Percentiles rank a stretch among this genome's conserved stretches.
Evolutionary conservation across 2,329 filamentous ascomycete genomes (phyloP).

Genomic region (Fusarium armeniacum): DNA sequence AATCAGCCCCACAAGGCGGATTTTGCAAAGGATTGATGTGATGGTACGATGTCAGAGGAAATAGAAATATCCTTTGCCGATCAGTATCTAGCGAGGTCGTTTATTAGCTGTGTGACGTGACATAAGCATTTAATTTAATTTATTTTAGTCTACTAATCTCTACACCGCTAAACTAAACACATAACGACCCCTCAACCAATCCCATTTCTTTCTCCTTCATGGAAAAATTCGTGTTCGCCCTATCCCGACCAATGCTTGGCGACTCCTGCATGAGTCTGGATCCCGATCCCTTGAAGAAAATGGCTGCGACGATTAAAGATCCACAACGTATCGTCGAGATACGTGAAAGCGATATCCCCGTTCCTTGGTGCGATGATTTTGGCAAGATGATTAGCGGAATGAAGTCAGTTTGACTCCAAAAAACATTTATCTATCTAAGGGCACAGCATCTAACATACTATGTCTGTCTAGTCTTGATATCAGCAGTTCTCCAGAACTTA

Average conservation of each 20-base stretch:
- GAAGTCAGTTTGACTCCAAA: not conserved
- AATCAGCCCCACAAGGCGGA: not conserved
- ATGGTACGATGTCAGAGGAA: not conserved
- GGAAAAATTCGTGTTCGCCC: not conserved
- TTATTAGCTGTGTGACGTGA: conserved; percentile 1
- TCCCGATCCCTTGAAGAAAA: not conserved
- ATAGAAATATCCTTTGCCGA: not conserved
- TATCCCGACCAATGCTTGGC: not conserved
- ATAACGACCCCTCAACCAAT: conserved; percentile 1
- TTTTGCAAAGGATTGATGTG: not conserved
- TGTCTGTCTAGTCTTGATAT: conserved; percentile 9
- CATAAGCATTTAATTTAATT: not conserved
- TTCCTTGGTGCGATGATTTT: conserved; percentile 31
- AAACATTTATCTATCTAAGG: too few relatives aligned
- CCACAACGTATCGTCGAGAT: conserved; percentile 15
- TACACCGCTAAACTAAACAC: not conserved
- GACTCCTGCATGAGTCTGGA: conserved; percentile 1
- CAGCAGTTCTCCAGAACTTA: not conserved
- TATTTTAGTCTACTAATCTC: not conserved
- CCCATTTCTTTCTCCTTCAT: not conserved
- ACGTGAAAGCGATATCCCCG: conserved; percentile 3
- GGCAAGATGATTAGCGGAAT: conserved; percentile 34
- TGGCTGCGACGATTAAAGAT: conserved; percentile 17
- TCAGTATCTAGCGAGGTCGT: not conserved
- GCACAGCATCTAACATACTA: too few relatives aligned